A percentile compares a stretch with the other conserved stretches of the same genome.
Conservation (phyloP, 1,139 yeast species). For the Meyerozyma elateridarum region DNA sequence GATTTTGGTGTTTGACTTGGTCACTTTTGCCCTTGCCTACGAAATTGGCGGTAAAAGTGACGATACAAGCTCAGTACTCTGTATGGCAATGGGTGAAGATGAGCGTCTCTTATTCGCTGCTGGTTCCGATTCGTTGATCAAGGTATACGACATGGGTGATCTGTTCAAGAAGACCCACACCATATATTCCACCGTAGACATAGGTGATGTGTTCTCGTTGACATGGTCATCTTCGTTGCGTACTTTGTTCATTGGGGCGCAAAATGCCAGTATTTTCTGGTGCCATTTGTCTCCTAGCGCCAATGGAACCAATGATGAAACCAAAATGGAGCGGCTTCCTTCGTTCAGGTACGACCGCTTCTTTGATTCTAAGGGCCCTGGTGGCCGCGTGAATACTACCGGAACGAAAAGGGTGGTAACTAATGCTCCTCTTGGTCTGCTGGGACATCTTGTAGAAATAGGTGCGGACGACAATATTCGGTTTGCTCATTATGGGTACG, state of each 20-base stretch:
- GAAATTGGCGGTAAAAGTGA: constrained; percentile 37
- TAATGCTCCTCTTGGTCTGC: background rate
- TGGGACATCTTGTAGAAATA: constrained; percentile 53
- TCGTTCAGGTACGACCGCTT: constrained; percentile 78
- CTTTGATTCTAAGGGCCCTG: constrained; percentile 87
- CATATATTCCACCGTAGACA: constrained; percentile 77
- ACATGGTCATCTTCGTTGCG: constrained; percentile 59
- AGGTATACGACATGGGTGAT: constrained; percentile 64
- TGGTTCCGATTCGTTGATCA: constrained; percentile 84
- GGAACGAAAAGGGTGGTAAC: no score
- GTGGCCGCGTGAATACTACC: constrained; percentile 47
- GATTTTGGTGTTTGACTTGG: constrained; percentile 65
- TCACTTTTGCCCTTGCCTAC: constrained; percentile 51
- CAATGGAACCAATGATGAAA: constrained; percentile 7
- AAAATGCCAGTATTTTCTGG: constrained; percentile 85
- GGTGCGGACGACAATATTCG: constrained; percentile 59
- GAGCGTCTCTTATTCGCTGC: constrained; percentile 73
- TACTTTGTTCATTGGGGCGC: constrained; percentile 81
- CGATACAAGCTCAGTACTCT: constrained; percentile 70
- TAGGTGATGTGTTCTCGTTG: constrained; percentile 89
- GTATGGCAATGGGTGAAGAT: constrained; percentile 54
- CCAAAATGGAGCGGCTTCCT: constrained; percentile 51
- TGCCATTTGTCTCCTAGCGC: constrained; percentile 31
- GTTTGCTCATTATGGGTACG: constrained; percentile 90
- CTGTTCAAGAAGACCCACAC: constrained; percentile 49